phyloP scores from a whole-genome alignment of 2,329 filamentous ascomycete species.

The Ceratocystis cubensis region DNA sequence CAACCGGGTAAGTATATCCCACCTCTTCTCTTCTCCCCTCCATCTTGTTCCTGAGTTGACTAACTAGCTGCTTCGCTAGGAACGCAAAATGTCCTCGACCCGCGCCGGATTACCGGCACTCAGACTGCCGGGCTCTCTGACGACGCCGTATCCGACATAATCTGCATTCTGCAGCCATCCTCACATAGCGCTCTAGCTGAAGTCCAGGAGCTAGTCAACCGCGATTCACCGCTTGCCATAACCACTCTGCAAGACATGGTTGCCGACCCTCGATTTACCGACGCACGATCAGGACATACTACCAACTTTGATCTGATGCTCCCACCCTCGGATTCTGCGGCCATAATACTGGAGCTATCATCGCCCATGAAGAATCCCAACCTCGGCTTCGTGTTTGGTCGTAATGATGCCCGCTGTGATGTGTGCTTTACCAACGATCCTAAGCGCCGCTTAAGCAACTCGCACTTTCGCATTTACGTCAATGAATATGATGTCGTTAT shows the following conservation, averaged over 20 bases:
- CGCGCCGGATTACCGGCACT: slow-evolving; percentile 53
- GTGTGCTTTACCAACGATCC: slow-evolving; percentile 54
- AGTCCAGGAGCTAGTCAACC: slow-evolving; percentile 41
- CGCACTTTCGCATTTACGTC: slow-evolving; percentile 89
- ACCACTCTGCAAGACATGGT: slow-evolving; percentile 35
- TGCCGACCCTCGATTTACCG: slow-evolving; percentile 39
- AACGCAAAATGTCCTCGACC: slow-evolving; percentile 72
- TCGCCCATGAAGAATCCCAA: slow-evolving; percentile 54
- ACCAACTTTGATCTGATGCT: slow-evolving; percentile 39
- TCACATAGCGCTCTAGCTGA: slow-evolving; percentile 60
- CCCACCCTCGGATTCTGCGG: slow-evolving; percentile 36
- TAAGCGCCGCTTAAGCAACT: slow-evolving; percentile 69
- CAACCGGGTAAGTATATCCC: slow-evolving; percentile 16
- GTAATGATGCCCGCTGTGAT: slow-evolving; percentile 61
- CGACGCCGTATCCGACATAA: slow-evolving; percentile 73
- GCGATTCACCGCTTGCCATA: slow-evolving; percentile 39
- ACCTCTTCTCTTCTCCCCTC: not conserved
- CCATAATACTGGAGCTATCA: slow-evolving; percentile 71
- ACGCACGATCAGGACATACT: slow-evolving; percentile 39
- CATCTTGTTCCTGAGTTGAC: not conserved
- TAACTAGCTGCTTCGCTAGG: slow-evolving; percentile 31
- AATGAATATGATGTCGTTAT: slow-evolving; percentile 79
- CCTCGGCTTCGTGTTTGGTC: slow-evolving; percentile 75
- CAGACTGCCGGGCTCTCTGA: slow-evolving; percentile 73
- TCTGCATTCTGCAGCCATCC: slow-evolving; percentile 75